Evolutionary conservation across 2,329 filamentous ascomycete genomes (phyloP).

Genomic region (Trichoderma sp.): DNA sequence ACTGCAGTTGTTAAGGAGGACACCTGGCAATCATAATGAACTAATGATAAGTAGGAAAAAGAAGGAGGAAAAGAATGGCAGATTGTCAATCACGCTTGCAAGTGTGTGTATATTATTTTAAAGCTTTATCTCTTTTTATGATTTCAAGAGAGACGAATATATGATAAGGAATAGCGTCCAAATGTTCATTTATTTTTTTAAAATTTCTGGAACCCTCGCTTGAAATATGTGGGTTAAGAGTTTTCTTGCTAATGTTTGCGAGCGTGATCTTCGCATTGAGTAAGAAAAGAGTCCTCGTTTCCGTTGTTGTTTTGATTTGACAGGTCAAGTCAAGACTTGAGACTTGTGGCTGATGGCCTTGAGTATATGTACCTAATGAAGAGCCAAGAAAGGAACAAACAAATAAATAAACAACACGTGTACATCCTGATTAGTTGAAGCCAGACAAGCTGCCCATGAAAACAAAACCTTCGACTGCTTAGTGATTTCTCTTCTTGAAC

Average conservation of each 20-base stretch:
- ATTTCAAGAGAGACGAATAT: conserved; percentile 9
- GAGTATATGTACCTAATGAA: conserved; percentile 6
- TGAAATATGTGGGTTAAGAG: neutral
- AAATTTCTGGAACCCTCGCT: neutral
- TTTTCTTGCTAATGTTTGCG: neutral
- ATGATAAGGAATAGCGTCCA: neutral
- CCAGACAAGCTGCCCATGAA: conserved; percentile 11
- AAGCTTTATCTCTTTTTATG: conserved; percentile 11
- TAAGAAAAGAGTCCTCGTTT: neutral
- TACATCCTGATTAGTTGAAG: neutral
- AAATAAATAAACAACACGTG: neutral
- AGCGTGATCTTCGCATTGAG: neutral
- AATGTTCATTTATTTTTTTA: neutral
- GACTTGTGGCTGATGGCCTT: neutral
- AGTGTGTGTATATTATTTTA: conserved; percentile 16
- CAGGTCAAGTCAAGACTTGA: neutral
- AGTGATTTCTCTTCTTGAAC: neutral
- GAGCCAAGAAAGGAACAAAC: neutral
- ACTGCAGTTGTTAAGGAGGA: conserved; percentile 38
- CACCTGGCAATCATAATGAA: conserved; percentile 37
- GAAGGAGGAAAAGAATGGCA: neutral
- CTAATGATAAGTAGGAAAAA: neutral
- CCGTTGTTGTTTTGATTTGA: neutral
- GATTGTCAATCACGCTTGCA: neutral
- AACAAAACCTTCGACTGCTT: neutral